Conservation (phyloP, 2,329 filamentous ascomycete genomes). For the Grosmannia huntii region DNA sequence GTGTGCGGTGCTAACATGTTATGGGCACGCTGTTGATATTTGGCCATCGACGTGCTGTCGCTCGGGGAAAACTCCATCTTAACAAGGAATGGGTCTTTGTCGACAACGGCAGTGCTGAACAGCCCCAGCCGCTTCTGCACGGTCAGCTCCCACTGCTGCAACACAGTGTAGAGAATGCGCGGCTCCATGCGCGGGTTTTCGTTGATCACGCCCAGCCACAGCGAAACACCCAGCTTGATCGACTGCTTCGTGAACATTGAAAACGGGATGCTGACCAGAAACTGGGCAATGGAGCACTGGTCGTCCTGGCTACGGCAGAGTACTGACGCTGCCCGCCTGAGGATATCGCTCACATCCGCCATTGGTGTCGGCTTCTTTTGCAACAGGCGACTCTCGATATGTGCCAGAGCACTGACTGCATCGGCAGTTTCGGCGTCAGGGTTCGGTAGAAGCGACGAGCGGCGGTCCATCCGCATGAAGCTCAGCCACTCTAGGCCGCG, state of each 20-base stretch:
- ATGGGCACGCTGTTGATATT: slow-evolving; percentile 66
- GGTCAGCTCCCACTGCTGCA: slow-evolving; percentile 80
- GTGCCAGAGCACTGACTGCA: slow-evolving; percentile 52
- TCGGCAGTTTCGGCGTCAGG: slow-evolving; percentile 42
- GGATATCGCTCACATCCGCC: slow-evolving; percentile 63
- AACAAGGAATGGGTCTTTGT: slow-evolving; percentile 78
- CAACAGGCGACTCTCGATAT: slow-evolving; percentile 59
- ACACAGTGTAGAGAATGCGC: slow-evolving; percentile 73
- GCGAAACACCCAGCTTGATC: slow-evolving; percentile 85
- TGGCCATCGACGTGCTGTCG: slow-evolving; percentile 61
- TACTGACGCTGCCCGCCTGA: slow-evolving; percentile 74
- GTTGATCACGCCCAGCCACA: slow-evolving; percentile 95
- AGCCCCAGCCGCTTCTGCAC: slow-evolving; percentile 67
- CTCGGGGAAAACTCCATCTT: slow-evolving; percentile 90
- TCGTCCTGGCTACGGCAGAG: slow-evolving; percentile 67
- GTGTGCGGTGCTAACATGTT: slow-evolving; percentile 79
- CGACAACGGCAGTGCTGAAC: slow-evolving; percentile 61
- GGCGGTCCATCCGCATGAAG: slow-evolving; percentile 39
- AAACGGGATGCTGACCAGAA: slow-evolving; percentile 88
- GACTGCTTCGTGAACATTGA: slow-evolving; percentile 86
- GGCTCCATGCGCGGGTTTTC: slow-evolving; percentile 85
- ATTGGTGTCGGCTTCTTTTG: slow-evolving; percentile 58
- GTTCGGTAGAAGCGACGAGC: slow-evolving; percentile 37
- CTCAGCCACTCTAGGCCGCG: slow-evolving; percentile 54
- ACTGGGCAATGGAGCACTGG: slow-evolving; percentile 67